phyloP scores from a whole-genome alignment of 495 filamentous ascomycete species.

The Xylaria flabelliformis region DNA sequence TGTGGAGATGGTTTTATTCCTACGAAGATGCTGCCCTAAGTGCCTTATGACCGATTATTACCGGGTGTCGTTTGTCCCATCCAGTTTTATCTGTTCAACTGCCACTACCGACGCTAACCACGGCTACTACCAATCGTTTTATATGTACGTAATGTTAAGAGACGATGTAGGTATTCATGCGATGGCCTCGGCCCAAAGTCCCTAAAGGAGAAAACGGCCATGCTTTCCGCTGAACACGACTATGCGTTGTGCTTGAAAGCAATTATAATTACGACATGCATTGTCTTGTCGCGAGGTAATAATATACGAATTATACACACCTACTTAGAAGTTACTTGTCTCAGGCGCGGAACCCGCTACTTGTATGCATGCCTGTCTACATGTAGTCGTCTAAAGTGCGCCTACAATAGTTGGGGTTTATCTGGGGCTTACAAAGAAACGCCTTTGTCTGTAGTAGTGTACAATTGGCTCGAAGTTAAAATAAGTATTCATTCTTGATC shows the following conservation, averaged over 20 bases:
- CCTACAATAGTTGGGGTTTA: background rate
- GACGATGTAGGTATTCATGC: background rate
- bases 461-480: background rate
- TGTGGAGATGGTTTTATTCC: background rate
- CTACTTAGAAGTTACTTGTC: background rate
- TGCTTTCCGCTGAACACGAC: background rate
- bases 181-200: background rate
- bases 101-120: background rate
- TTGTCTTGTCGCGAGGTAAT: background rate
- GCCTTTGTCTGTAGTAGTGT: background rate
- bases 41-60: conserved; percentile 6
- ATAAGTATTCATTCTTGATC: background rate
- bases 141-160: background rate
- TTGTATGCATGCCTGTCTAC: background rate
- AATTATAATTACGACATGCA: background rate
- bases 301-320: conserved; percentile 5
- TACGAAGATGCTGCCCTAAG: background rate
- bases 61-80: background rate
- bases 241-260: background rate
- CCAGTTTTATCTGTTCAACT: background rate
- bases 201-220: background rate
- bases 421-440: background rate
- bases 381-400: background rate
- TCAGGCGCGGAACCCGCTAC: background rate
- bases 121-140: background rate